Percentiles rank a stretch among this genome's conserved stretches.
phyloP scores from a whole-genome alignment of 805 yeast genomes.

The Kazachstania bromeliacearum region DNA sequence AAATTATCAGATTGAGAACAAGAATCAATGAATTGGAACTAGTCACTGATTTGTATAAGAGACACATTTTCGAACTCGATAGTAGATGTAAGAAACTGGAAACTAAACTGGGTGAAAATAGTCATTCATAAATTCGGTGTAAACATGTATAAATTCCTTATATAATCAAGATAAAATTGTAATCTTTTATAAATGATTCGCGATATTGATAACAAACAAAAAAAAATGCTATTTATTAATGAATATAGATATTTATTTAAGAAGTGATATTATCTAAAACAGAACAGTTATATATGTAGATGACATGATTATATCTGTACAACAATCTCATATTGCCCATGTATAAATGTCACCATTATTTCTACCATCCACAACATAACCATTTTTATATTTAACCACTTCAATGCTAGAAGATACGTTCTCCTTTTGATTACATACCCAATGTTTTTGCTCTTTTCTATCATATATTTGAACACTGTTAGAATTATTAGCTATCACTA shows the following conservation, averaged over 20 bases:
- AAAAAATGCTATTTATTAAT: no score
- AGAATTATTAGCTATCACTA: slow-evolving; percentile 42
- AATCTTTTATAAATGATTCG: neutral
- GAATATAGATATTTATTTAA: no score
- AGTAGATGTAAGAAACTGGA: slow-evolving; percentile 24
- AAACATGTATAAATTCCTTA: neutral
- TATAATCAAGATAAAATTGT: neutral
- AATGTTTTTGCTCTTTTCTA: slow-evolving; percentile 43
- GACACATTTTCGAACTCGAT: slow-evolving; percentile 77
- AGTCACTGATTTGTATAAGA: slow-evolving; percentile 78
- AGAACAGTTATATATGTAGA: no score
- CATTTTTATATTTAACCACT: slow-evolving; percentile 45
- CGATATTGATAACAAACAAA: neutral
- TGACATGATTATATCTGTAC: no score
- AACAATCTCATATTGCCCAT: slow-evolving; percentile 53
- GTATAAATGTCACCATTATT: slow-evolving; percentile 49
- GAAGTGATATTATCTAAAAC: no score
- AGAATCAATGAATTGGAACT: slow-evolving; percentile 81
- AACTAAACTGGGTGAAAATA: slow-evolving; percentile 4
- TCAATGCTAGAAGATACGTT: slow-evolving; percentile 30
- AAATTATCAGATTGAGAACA: slow-evolving; percentile 46
- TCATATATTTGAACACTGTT: slow-evolving; percentile 47
- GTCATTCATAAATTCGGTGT: neutral
- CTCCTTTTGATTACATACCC: slow-evolving; percentile 41
- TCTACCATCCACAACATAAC: slow-evolving; percentile 59